Conservation (phyloP, 2,329 filamentous ascomycete species). For the Apiospora koreana region DNA sequence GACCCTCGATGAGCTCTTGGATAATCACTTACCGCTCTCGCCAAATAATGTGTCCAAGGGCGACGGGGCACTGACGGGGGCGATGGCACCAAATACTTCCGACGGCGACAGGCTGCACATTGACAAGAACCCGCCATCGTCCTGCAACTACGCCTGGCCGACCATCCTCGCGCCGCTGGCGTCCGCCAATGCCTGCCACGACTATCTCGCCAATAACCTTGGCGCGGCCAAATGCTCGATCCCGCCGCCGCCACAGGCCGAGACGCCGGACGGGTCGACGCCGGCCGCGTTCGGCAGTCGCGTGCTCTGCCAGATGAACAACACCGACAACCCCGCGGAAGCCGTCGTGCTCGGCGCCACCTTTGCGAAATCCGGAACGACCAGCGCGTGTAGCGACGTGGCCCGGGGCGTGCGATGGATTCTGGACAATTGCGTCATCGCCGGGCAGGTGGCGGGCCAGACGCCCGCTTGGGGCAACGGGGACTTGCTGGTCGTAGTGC, state of each 20-base stretch:
- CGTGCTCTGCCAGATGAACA: background rate
- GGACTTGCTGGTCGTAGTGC: background rate
- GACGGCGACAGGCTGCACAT: background rate
- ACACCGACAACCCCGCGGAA: too few relatives aligned
- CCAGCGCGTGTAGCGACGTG: conserved; percentile 1
- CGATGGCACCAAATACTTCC: too few relatives aligned
- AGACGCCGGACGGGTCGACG: background rate
- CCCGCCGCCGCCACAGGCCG: background rate
- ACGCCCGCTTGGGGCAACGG: background rate
- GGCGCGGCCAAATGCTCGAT: background rate
- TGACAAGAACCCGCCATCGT: background rate
- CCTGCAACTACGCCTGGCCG: background rate
- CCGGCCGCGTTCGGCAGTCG: background rate
- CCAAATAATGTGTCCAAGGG: too few relatives aligned
- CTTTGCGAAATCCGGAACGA: background rate
- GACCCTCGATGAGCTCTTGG: background rate
- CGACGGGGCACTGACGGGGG: background rate
- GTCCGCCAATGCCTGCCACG: background rate
- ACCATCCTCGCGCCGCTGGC: background rate
- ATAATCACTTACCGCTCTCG: background rate
- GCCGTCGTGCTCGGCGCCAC: background rate
- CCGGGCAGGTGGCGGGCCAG: background rate
- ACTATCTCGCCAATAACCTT: background rate
- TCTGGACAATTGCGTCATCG: background rate
- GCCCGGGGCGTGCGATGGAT: background rate